These are phyloP conservation scores for Tephrocybe sp. DNA, from an alignment of 768 basidiomycete species.

Conservation along the genomic window DNA sequence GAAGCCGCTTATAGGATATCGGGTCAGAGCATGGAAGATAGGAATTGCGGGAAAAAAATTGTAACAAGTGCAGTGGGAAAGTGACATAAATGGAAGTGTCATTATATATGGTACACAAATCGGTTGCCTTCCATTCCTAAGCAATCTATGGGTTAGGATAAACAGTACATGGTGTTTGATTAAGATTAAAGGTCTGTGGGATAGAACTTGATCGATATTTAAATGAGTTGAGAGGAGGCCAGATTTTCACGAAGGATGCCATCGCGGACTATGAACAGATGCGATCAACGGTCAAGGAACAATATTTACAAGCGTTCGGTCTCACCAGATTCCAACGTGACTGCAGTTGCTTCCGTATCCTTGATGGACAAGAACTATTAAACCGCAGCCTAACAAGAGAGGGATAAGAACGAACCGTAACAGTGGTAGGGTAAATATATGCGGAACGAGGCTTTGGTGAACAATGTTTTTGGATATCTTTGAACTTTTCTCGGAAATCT, in stretches of 20 bases:
- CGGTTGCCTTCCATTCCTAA: neutral
- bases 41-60: neutral
- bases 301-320: neutral
- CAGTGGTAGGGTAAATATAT: conserved; percentile 69
- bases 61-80: neutral
- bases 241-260: conserved; percentile 60
- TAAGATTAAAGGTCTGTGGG: neutral
- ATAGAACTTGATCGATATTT: conserved; percentile 10
- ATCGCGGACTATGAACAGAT: conserved; percentile 48
- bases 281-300: neutral
- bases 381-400: no score
- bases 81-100: neutral
- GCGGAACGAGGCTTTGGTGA: conserved; percentile 55
- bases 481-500: conserved; percentile 73
- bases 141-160: neutral
- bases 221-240: conserved; percentile 50
- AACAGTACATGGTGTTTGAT: neutral
- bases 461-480: conserved; percentile 54
- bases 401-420: conserved; percentile 46
- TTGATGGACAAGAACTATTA: no score
- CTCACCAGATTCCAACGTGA: conserved; percentile 54
- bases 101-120: neutral
- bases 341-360: conserved; percentile 63
- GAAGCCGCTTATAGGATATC: neutral
- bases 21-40: neutral